Percentiles rank a stretch among this genome's conserved stretches.
Conservation (phyloP, 129 eudicot genomes). For the Oenanthe sinensis region DNA sequence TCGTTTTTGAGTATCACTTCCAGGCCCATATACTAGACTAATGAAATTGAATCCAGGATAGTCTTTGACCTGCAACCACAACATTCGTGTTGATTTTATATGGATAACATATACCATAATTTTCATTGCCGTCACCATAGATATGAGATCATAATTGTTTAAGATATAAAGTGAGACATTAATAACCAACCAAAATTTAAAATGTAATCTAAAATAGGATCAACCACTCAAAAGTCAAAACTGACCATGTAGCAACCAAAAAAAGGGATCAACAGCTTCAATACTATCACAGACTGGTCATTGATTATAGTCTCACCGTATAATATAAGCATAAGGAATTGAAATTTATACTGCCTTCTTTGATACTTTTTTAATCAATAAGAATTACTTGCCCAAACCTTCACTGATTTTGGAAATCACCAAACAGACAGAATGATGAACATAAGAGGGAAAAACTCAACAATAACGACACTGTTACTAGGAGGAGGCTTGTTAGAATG, state of each 20-base stretch:
- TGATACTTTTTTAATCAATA: neutral
- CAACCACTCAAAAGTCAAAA: neutral
- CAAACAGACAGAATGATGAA: neutral
- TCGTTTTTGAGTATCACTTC: constrained; percentile 66
- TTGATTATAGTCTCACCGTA: neutral
- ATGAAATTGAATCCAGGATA: constrained; percentile 66
- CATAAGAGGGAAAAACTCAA: neutral
- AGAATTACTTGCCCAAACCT: neutral
- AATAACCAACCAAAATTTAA: neutral
- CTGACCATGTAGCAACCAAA: neutral
- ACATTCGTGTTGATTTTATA: neutral
- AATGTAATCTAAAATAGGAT: neutral
- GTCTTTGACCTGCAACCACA: constrained; percentile 52
- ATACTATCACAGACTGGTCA: neutral
- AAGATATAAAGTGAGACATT: neutral
- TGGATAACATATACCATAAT: neutral
- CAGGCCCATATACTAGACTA: constrained; percentile 57
- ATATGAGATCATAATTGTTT: neutral
- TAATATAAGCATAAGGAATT: neutral
- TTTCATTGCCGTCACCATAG: neutral
- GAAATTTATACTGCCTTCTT: neutral
- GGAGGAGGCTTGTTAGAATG: neutral
- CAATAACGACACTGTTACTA: neutral
- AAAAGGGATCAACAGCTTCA: neutral
- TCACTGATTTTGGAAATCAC: neutral